These are phyloP conservation scores for Dioscorea zingiberensis DNA, from an alignment of 106 monocot genomes.

Conservation along the genomic window DNA sequence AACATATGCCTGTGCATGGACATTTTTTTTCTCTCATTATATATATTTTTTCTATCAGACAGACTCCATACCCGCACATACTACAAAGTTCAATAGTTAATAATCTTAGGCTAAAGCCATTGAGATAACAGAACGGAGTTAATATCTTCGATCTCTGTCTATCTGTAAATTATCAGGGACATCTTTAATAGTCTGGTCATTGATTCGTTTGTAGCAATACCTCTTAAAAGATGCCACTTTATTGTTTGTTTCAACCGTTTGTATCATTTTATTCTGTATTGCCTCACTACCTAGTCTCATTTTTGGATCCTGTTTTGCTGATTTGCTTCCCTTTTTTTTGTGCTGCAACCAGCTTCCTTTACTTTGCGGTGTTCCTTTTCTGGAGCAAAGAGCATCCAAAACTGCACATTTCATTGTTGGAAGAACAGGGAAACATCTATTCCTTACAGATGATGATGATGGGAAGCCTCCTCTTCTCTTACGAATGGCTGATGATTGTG, in stretches of 20 bases:
- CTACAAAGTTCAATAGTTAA: no score
- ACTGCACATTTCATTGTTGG: conserved; percentile 75
- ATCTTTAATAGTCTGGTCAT: not conserved
- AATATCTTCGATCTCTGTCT: no score
- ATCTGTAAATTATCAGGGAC: no score
- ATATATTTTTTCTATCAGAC: no score
- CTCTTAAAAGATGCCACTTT: no score
- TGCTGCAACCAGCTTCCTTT: conserved; percentile 45
- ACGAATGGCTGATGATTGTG: conserved; percentile 57
- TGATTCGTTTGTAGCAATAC: not conserved
- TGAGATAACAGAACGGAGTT: no score
- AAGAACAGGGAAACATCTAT: conserved; percentile 70
- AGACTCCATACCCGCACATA: no score
- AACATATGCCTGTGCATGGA: no score
- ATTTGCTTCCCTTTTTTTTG: not conserved
- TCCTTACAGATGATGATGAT: conserved; percentile 69
- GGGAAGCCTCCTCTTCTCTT: conserved; percentile 62
- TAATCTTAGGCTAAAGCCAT: no score
- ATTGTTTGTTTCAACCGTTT: not conserved
- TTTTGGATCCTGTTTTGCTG: not conserved
- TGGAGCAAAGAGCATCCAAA: conserved; percentile 54
- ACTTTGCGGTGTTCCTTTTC: conserved; percentile 57
- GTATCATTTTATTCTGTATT: no score
- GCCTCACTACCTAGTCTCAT: no score
- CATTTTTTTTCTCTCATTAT: no score